Base-by-base conservation (phyloP, 768 basidiomycete genomes). In the Calocybe cyanea region DNA sequence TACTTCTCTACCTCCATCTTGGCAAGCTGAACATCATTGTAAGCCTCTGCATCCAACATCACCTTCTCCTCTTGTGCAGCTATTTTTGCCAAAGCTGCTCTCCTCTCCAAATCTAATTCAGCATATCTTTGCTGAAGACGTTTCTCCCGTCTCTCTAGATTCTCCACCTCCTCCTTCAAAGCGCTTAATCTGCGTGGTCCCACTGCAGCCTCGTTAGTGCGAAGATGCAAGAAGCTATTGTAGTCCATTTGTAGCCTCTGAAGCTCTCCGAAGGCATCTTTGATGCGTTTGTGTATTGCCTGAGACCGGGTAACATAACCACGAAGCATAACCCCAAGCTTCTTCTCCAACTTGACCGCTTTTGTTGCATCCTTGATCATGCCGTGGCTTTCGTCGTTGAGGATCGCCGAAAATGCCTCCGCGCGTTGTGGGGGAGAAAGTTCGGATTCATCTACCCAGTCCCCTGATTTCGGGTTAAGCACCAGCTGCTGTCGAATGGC, bases 81-180 rank as follows among this genome's bases (percentile, higher is more conserved):
- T 24, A 90, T 74, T 38, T 83, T 73, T 17, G 66, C 70, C 56
- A 77, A 74, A 2, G 77, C 67, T 39, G 85, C 85, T 40, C 75
- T 66, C 55, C 80, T 71, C 66, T 92, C 86, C 46, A 72, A 68
- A 46, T 85, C 81, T 50, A 98, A 63, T 55, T 93, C 93, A n/a
- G 79, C 81, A 64, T 95, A 96, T 39, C 81, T 70, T 53, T 77
- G 77, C 66, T 99, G 96, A 54, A 96, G 67, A 55, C 79, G 65
- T 43, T 75, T 69, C 66, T 97, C 96, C 54, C 88, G 73, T 48
- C 73, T 68, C 61, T 90, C 85, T 21, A 98, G 72, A 51, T 68
- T 72, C 30, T 87, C 85, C 18, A 97, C 94, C 61, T 97, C 94
- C 56, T 92, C 91, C 61, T 81, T 81, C 54, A 96, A 75, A n/a